A percentile compares a stretch with the other conserved stretches of the same genome.
Conservation (phyloP, 768 basidiomycete genomes). For the Crucibulum laeve region DNA sequence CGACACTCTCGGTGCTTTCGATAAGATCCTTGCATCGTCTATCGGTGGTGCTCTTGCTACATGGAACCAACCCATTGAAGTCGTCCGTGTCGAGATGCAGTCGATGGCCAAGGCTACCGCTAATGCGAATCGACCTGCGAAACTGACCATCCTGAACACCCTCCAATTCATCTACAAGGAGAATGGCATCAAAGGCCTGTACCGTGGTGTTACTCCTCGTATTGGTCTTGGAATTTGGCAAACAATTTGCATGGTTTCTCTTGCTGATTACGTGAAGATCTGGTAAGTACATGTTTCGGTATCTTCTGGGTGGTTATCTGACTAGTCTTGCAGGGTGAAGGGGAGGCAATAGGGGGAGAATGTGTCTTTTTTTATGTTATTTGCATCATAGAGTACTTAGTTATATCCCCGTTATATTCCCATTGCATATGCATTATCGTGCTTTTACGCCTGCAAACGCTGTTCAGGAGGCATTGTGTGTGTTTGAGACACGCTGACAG, state of each 20-base stretch:
- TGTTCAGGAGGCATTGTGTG: too few species aligned
- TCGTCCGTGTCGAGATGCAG: constrained; percentile 99
- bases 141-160: constrained; percentile 89
- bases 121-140: constrained; percentile 82
- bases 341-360: neutral
- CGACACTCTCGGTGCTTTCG: constrained; percentile 68
- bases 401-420: constrained; percentile 7
- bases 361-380: constrained; percentile 7
- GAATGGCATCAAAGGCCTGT: constrained; percentile 94
- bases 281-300: constrained; percentile 44
- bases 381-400: constrained; percentile 19
- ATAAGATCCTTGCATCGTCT: constrained; percentile 86
- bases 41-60: constrained; percentile 94
- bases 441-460: neutral
- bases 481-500: too few species aligned
- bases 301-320: neutral
- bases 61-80: constrained; percentile 99
- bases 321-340: constrained; percentile 15
- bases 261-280: constrained; percentile 92
- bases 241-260: constrained; percentile 98
- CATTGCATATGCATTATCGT: neutral
- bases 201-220: constrained; percentile 96
- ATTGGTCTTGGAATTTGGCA: constrained; percentile 97
- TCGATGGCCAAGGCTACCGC: constrained; percentile 85
- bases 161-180: constrained; percentile 93